These are phyloP conservation scores for Cystoderma amianthinum DNA, from an alignment of 768 basidiomycete species.

Conservation along the genomic window DNA sequence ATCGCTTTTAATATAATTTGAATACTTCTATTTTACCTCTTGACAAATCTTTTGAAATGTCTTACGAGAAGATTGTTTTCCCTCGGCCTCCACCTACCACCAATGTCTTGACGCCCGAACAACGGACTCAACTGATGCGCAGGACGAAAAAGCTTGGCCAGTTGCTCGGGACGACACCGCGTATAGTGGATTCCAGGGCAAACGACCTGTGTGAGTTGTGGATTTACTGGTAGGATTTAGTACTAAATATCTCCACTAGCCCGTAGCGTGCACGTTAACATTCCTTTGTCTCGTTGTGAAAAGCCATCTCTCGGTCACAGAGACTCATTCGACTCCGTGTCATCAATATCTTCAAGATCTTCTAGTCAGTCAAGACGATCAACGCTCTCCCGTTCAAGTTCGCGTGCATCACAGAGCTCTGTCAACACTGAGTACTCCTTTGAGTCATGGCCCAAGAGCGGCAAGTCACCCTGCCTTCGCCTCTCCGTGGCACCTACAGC, in stretches of 20 bases:
- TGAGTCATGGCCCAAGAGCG: conserved; percentile 6
- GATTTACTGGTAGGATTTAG: no score
- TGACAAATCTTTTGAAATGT: no score
- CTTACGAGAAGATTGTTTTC: conserved; percentile 18
- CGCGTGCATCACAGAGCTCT: conserved; percentile 6
- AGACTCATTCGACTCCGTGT: no score
- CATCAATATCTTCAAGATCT: not conserved
- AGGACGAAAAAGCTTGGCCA: conserved; percentile 54
- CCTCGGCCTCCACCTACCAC: conserved; percentile 52
- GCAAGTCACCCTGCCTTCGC: conserved; percentile 11
- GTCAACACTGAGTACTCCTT: conserved; percentile 4
- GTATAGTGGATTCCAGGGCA: no score
- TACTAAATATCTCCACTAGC: no score
- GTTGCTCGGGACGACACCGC: conserved; percentile 54
- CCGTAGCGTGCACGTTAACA: no score
- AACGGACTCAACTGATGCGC: conserved; percentile 50
- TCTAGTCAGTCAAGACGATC: not conserved
- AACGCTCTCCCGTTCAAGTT: not conserved
- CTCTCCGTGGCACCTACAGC: conserved; percentile 3
- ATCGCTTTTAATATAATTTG: no score
- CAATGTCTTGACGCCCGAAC: conserved; percentile 41
- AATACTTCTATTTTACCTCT: no score
- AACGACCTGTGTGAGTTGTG: no score
- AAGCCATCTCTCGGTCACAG: not conserved
- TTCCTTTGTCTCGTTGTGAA: no score